Evolutionary conservation across 78 protist genomes (phyloP).

Genomic region (Tieghemostelium lacteum): DNA sequence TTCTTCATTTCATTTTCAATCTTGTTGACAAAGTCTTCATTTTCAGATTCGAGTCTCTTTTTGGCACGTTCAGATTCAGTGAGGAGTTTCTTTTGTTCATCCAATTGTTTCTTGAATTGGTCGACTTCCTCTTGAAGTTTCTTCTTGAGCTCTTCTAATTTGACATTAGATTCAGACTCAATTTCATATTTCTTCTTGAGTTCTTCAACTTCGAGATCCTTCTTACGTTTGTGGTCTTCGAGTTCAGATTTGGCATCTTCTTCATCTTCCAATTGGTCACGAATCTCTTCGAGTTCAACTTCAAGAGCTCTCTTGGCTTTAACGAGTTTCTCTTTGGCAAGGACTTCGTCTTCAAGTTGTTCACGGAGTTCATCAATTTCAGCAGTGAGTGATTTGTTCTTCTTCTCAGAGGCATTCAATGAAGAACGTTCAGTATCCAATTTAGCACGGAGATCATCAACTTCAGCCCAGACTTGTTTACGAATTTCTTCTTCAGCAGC

Average conservation of each 20-base stretch:
- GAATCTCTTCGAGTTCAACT: conserved; percentile 70
- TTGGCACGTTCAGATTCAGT: conserved; percentile 44
- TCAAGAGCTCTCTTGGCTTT: conserved; percentile 80
- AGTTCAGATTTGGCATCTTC: conserved; percentile 63
- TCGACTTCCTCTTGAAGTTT: conserved; percentile 65
- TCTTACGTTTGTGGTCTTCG: conserved; percentile 68
- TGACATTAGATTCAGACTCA: conserved; percentile 14
- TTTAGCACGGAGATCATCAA: conserved; percentile 54
- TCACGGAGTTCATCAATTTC: conserved; percentile 77
- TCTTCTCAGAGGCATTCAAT: conserved; percentile 66
- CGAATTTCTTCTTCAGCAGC: conserved; percentile 77
- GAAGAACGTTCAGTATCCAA: conserved; percentile 69
- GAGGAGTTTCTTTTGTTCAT: conserved; percentile 67
- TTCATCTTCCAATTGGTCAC: conserved; percentile 80
- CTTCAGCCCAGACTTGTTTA: conserved; percentile 68
- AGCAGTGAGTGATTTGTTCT: conserved; percentile 51
- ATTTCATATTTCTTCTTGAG: conserved; percentile 47
- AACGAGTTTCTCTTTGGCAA: conserved; percentile 63
- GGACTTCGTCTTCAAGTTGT: conserved; percentile 57
- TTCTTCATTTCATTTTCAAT: conserved; percentile 54
- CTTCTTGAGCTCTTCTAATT: conserved; percentile 46
- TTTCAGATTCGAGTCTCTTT: conserved; percentile 73
- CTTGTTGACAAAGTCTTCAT: conserved; percentile 54
- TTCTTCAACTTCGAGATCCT: conserved; percentile 68
- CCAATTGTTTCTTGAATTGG: conserved; percentile 47